Evolutionary conservation across 805 yeast species (phyloP).

Genomic region (Candida chilensis): DNA sequence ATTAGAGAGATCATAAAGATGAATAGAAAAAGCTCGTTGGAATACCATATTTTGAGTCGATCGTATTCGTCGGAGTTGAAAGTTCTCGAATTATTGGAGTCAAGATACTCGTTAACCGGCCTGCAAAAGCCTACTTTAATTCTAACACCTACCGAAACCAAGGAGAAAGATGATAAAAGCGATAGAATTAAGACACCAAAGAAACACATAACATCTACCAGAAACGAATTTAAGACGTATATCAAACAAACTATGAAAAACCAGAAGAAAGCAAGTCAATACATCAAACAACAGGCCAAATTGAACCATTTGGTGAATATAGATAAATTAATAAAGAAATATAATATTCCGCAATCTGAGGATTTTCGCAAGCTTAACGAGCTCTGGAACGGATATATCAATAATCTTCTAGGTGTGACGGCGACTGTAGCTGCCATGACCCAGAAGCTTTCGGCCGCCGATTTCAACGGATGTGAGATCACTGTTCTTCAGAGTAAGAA

Average conservation of each 20-base stretch:
- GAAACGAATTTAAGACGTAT: constrained; percentile 33
- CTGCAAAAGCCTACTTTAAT: constrained; percentile 35
- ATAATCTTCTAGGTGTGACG: constrained; percentile 34
- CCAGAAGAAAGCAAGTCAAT: constrained; percentile 22
- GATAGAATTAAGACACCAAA: constrained; percentile 9
- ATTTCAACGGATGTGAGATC: constrained; percentile 68
- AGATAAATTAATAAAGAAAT: constrained; percentile 10
- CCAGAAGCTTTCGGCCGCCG: constrained; percentile 61
- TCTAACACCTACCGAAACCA: constrained; percentile 23
- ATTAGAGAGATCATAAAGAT: constrained; percentile 9
- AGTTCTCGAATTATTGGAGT: constrained; percentile 28
- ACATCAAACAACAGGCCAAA: constrained; percentile 2
- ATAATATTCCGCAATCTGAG: constrained; percentile 30
- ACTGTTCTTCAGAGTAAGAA: constrained; percentile 52
- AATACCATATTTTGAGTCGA: constrained; percentile 34
- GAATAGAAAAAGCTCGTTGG: constrained; percentile 35
- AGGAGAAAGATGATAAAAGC: constrained; percentile 8
- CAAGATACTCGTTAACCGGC: constrained; percentile 36
- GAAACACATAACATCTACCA: constrained; percentile 15
- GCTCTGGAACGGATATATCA: constrained; percentile 71
- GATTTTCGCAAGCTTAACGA: constrained; percentile 44
- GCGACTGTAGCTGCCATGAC: constrained; percentile 3
- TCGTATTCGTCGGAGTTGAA: constrained; percentile 26
- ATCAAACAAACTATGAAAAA: constrained; percentile 22
- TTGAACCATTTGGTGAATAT: constrained; percentile 11